phyloP scores from a whole-genome alignment of 2,329 filamentous ascomycete species.

The Cladosporium sp. region DNA sequence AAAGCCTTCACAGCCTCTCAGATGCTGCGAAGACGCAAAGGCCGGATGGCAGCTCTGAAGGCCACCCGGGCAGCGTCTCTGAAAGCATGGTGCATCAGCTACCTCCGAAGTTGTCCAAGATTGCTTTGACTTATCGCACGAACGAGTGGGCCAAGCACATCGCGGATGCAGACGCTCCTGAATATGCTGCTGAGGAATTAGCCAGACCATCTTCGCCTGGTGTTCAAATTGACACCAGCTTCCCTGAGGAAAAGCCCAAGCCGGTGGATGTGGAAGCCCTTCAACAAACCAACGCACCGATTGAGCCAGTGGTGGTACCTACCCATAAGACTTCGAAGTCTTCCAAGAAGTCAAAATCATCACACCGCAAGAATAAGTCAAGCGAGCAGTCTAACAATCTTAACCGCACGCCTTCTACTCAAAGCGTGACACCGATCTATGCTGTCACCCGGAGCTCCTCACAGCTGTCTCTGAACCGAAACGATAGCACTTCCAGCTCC shows the following conservation, averaged over 20 bases:
- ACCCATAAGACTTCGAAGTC: constrained; percentile 36
- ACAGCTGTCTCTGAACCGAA: constrained; percentile 14
- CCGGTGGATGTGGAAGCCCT: constrained; percentile 18
- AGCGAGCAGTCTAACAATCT: constrained; percentile 1
- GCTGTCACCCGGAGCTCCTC: constrained; percentile 17
- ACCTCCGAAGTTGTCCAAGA: constrained; percentile 67
- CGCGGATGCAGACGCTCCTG: constrained; percentile 68
- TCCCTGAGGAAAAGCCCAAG: constrained; percentile 15
- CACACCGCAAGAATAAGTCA: constrained; percentile 14
- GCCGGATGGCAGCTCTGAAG: background rate
- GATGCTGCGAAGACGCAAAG: background rate
- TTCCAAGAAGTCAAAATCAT: constrained; percentile 16
- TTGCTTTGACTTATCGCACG: constrained; percentile 79
- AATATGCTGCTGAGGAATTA: constrained; percentile 50
- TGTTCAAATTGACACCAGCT: constrained; percentile 29
- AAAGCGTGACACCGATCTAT: constrained; percentile 18
- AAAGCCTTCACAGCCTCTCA: background rate
- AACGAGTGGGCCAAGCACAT: constrained; percentile 97
- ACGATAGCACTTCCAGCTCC: constrained; percentile 13
- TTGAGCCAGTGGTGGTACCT: constrained; percentile 40
- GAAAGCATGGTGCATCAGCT: constrained; percentile 56
- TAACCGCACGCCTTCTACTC: constrained; percentile 6
- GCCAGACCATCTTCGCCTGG: constrained; percentile 34
- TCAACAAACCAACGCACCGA: constrained; percentile 4
- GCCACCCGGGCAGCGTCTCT: constrained; percentile 9